phyloP scores from a whole-genome alignment of 2,329 filamentous ascomycete genomes.

The Penicillium janthinellum region DNA sequence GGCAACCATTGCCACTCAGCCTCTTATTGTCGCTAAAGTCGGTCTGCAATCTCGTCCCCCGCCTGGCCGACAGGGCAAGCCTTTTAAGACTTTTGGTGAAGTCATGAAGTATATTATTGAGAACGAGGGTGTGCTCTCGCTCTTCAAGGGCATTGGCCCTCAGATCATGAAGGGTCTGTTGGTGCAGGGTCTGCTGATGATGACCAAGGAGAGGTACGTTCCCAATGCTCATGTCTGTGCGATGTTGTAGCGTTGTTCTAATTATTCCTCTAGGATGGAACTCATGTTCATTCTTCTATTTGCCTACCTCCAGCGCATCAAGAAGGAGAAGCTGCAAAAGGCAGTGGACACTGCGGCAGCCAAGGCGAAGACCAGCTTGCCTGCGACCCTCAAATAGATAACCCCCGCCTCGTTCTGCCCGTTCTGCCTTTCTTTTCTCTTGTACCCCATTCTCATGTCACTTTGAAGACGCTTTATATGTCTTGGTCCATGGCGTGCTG shows the following conservation, averaged over 20 bases:
- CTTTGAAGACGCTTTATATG: slow-evolving; percentile 9
- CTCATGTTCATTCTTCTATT: slow-evolving; percentile 83
- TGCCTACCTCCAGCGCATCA: slow-evolving; percentile 73
- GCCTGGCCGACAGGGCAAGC: slow-evolving; percentile 78
- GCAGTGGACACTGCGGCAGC: slow-evolving; percentile 64
- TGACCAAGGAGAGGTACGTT: slow-evolving; percentile 88
- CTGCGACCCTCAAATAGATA: slow-evolving; percentile 50
- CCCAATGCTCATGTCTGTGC: neutral
- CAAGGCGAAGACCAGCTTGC: slow-evolving; percentile 59
- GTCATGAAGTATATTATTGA: slow-evolving; percentile 94
- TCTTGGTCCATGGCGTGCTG: slow-evolving; percentile 18
- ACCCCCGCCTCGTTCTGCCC: slow-evolving; percentile 7
- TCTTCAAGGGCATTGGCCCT: slow-evolving; percentile 96
- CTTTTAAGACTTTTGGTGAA: slow-evolving; percentile 89
- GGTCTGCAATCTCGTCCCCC: slow-evolving; percentile 93
- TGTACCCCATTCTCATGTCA: slow-evolving; percentile 10
- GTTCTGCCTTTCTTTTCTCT: slow-evolving; percentile 9
- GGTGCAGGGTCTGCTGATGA: slow-evolving; percentile 96
- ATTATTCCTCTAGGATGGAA: slow-evolving; percentile 66
- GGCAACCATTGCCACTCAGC: slow-evolving; percentile 89
- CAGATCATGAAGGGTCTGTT: slow-evolving; percentile 91
- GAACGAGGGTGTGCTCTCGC: slow-evolving; percentile 76
- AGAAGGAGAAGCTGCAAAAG: slow-evolving; percentile 69
- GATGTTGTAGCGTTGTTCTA: neutral
- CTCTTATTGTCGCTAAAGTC: slow-evolving; percentile 96